A percentile compares a stretch with the other conserved stretches of the same genome.
Conservation (phyloP, 148 eudicot species). For the Cornus controversa region DNA sequence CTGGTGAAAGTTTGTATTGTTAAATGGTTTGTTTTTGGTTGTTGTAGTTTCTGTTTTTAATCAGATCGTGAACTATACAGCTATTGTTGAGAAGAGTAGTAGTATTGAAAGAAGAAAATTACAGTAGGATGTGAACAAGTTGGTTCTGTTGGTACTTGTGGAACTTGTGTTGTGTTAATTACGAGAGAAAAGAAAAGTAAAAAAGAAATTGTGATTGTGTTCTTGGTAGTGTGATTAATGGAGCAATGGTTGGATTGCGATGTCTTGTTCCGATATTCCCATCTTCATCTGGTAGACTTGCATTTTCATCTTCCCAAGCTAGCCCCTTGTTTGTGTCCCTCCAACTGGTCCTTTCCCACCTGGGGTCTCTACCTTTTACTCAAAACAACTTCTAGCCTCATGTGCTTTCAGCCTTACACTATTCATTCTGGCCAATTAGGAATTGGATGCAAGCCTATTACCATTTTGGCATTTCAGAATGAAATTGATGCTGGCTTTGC, state of each 20-base stretch:
- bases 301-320: constrained; percentile 29
- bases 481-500: neutral
- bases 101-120: no score
- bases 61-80: neutral
- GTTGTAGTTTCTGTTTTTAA: neutral
- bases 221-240: constrained; percentile 19
- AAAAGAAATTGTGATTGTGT: neutral
- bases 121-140: neutral
- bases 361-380: neutral
- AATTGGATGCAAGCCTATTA: no score
- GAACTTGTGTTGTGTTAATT: neutral
- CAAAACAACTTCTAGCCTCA: neutral
- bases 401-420: neutral
- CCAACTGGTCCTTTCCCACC: constrained; percentile 56
- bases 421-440: no score
- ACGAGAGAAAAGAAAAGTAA: no score
- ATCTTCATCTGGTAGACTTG: constrained; percentile 22
- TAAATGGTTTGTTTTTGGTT: neutral
- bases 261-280: constrained; percentile 46
- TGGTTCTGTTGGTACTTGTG: neutral
- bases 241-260: constrained; percentile 35
- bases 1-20: neutral
- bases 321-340: constrained; percentile 41
- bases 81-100: neutral
- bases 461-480: neutral